phyloP scores from a whole-genome alignment of 805 yeast species.

The Metschnikowia arizonensis region DNA sequence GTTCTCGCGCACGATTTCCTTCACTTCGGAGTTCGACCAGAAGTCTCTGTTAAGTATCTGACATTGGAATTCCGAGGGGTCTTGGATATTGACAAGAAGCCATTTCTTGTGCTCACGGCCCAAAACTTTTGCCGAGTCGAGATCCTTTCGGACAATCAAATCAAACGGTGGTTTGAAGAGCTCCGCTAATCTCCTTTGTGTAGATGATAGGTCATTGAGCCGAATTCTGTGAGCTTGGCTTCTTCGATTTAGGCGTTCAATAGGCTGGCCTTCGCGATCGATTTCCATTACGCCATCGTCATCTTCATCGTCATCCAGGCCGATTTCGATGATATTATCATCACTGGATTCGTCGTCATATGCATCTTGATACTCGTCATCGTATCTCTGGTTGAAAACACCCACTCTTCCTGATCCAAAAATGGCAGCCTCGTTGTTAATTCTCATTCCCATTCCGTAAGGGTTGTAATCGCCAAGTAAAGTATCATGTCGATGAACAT shows the following conservation, averaged over 20 bases:
- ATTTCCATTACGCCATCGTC: conserved; percentile 31
- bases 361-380: conserved; percentile 26
- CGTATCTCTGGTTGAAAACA: conserved; percentile 56
- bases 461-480: conserved; percentile 44
- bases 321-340: conserved; percentile 26
- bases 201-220: conserved; percentile 41
- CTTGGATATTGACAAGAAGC: conserved; percentile 87
- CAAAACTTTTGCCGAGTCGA: conserved; percentile 68
- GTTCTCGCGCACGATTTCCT: conserved; percentile 56
- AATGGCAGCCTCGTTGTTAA: conserved; percentile 36
- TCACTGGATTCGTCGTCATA: conserved; percentile 23
- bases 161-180: conserved; percentile 94
- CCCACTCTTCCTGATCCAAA: conserved; percentile 48
- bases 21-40: conserved; percentile 72
- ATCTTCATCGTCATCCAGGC: conserved; percentile 35
- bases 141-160: conserved; percentile 58
- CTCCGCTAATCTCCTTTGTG: conserved; percentile 68
- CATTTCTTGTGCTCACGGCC: conserved; percentile 69
- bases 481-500: conserved; percentile 75
- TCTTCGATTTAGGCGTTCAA: conserved; percentile 10
- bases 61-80: conserved; percentile 77
- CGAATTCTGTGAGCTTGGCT: conserved; percentile 10
- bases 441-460: conserved; percentile 7
- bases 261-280: conserved; percentile 28
- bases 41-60: conserved; percentile 90